Percentiles rank a stretch among this genome's conserved stretches.
These are phyloP conservation scores for Coemansia sp. DNA, from an alignment of 192 early-diverging fungal genomes.

Conservation along the genomic window DNA sequence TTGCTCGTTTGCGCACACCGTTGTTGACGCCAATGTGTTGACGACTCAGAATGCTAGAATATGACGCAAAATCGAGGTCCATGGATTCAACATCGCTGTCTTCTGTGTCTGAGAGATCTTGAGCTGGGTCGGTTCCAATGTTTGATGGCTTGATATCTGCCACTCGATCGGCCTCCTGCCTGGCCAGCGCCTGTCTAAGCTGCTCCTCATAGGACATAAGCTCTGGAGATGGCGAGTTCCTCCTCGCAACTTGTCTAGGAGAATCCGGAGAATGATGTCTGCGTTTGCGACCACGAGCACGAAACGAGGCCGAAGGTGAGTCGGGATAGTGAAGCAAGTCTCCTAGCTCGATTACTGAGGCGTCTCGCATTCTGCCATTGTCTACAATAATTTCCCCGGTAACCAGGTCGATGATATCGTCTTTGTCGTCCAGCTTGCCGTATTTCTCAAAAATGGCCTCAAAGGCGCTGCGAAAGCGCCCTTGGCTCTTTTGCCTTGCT, in stretches of 20 bases:
- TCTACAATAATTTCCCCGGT: conserved; percentile 40
- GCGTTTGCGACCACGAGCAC: neutral
- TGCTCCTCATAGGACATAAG: neutral
- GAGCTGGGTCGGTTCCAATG: neutral
- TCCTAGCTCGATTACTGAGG: conserved; percentile 26
- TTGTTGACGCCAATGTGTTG: neutral
- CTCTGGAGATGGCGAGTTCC: conserved; percentile 10
- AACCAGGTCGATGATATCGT: conserved; percentile 41
- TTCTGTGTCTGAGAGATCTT: neutral
- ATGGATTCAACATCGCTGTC: conserved; percentile 7
- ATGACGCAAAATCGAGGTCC: conserved; percentile 20
- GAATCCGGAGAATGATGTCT: neutral
- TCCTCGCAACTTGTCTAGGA: neutral
- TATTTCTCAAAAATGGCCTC: conserved; percentile 50
- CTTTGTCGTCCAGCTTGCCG: conserved; percentile 42
- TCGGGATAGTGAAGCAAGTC: conserved; percentile 26
- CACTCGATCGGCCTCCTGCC: neutral
- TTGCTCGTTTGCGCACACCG: neutral
- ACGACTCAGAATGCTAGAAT: neutral
- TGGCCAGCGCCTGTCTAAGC: neutral
- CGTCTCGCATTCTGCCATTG: conserved; percentile 42
- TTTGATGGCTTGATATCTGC: neutral
- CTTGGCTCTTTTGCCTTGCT: conserved; percentile 39
- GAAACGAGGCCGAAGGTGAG: neutral
- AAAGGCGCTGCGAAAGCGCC: conserved; percentile 43